phyloP scores from a whole-genome alignment of 768 basidiomycete species.

The Phaffia australis region DNA sequence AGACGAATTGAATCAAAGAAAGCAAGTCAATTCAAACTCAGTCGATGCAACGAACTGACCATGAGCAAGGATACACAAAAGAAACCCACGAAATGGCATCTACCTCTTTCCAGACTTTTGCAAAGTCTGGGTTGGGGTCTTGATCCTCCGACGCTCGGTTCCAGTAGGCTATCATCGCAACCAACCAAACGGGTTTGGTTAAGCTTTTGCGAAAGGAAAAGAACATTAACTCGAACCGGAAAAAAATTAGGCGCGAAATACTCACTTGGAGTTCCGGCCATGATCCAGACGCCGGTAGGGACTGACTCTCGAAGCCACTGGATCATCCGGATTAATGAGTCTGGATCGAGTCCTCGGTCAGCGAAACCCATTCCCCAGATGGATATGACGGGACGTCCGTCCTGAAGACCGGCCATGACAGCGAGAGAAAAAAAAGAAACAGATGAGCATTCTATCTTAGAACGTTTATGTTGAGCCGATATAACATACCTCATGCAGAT shows the following conservation, averaged over 20 bases:
- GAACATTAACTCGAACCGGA: neutral
- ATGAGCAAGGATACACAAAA: neutral
- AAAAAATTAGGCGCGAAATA: neutral
- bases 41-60: neutral
- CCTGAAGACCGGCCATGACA: constrained; percentile 39
- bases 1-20: constrained; percentile 53
- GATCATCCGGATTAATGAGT: constrained; percentile 48
- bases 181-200: neutral
- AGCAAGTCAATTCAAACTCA: neutral
- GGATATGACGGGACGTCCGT: constrained; percentile 57
- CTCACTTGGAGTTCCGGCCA: constrained; percentile 25
- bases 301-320: constrained; percentile 51
- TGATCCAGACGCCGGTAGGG: constrained; percentile 62
- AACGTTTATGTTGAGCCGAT: too few species aligned
- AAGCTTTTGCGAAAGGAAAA: neutral
- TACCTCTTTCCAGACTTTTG: constrained; percentile 60
- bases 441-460: too few species aligned
- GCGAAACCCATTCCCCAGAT: constrained; percentile 71
- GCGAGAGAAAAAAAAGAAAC: too few species aligned
- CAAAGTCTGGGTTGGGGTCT: constrained; percentile 55
- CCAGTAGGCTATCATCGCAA: constrained; percentile 45
- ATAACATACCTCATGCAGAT: constrained; percentile 11
- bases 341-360: constrained; percentile 52
- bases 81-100: constrained; percentile 24
- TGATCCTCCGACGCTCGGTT: constrained; percentile 56